Evolutionary conservation across 805 yeast genomes (phyloP).

Genomic region (Grigorovia jiainica): DNA sequence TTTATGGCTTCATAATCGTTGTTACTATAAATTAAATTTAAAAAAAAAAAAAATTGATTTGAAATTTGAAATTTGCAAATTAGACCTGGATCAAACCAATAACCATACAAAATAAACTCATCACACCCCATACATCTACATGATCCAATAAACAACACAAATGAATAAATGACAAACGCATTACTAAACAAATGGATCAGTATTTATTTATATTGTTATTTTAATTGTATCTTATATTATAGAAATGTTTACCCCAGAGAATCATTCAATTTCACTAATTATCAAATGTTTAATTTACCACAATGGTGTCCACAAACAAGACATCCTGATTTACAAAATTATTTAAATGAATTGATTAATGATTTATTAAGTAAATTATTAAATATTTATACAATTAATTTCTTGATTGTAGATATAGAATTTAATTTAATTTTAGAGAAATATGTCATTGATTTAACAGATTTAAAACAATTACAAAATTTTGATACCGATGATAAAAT

Average conservation of each 20-base stretch:
- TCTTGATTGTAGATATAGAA: slow-evolving; percentile 17
- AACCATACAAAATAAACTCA: no score
- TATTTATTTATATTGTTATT: slow-evolving; percentile 30
- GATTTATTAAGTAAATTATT: slow-evolving; percentile 20
- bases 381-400: slow-evolving; percentile 15
- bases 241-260: slow-evolving; percentile 31
- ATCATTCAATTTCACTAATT: slow-evolving; percentile 30
- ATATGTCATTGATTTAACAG: slow-evolving; percentile 26
- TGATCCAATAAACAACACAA: background rate
- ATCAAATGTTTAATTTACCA: slow-evolving; percentile 34
- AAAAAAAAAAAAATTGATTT: no score
- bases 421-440: slow-evolving; percentile 18
- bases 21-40: no score
- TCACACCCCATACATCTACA: no score
- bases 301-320: slow-evolving; percentile 34
- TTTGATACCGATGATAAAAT: slow-evolving; percentile 7
- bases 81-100: no score
- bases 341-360: slow-evolving; percentile 28
- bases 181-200: slow-evolving; percentile 22
- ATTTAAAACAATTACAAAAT: slow-evolving; percentile 16
- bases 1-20: no score
- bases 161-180: slow-evolving; percentile 12
- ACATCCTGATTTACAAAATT: slow-evolving; percentile 36
- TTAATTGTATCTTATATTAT: slow-evolving; percentile 30
- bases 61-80: no score